phyloP scores from a whole-genome alignment of 208 protist genomes.

The Leishmania braziliensis region DNA sequence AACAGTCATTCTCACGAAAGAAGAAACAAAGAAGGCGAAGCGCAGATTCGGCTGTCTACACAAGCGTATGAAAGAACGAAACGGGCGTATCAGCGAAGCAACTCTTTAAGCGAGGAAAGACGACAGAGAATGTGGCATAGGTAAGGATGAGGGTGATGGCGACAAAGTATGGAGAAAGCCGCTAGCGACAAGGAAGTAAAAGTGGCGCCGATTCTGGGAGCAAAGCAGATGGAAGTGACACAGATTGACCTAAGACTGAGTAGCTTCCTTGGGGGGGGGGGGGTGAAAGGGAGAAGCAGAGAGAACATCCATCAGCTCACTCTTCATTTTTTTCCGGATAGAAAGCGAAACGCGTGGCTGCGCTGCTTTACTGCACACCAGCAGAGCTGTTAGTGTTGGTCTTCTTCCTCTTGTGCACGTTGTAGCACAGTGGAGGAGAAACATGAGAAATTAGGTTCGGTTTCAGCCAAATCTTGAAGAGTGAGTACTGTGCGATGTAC shows the following conservation, averaged over 20 bases:
- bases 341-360: not conserved
- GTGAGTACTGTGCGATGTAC: conserved; percentile 92
- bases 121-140: not conserved
- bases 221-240: not conserved
- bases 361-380: not conserved
- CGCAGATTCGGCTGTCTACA: not conserved
- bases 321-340: not conserved
- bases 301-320: not conserved
- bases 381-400: not conserved
- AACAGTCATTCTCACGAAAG: no score
- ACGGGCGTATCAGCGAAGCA: not conserved
- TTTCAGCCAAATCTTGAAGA: conserved; percentile 99
- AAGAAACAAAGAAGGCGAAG: no score
- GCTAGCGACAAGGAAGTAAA: not conserved
- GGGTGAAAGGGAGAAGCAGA: not conserved
- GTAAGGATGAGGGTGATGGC: not conserved
- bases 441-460: conserved; percentile 64
- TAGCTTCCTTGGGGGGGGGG: not conserved
- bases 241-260: not conserved
- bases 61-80: not conserved
- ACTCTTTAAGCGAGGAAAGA: not conserved
- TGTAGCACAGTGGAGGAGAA: not conserved
- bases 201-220: not conserved
- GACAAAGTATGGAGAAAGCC: not conserved
- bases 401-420: not conserved